These are phyloP conservation scores for Botrytis medusae DNA, from an alignment of 2,329 filamentous ascomycete species.

Conservation along the genomic window DNA sequence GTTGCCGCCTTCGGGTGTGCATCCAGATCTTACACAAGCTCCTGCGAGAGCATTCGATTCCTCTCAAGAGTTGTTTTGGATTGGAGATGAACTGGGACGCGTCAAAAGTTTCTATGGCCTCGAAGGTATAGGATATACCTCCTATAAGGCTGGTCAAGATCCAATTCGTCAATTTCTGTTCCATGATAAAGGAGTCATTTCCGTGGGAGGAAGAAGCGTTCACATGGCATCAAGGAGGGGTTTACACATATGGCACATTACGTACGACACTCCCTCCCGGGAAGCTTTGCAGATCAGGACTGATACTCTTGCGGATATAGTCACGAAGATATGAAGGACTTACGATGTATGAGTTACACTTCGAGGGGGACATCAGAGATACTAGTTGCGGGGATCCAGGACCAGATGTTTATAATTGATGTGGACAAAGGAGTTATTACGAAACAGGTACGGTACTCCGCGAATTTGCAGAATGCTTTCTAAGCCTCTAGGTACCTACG, in stretches of 20 bases:
- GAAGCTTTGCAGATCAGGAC: conserved; percentile 20
- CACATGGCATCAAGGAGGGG: conserved; percentile 87
- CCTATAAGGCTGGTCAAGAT: conserved; percentile 77
- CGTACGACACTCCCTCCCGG: conserved; percentile 46
- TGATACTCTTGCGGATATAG: conserved; percentile 45
- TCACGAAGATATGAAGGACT: conserved; percentile 75
- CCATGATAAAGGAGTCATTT: conserved; percentile 86
- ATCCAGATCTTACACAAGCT: conserved; percentile 68
- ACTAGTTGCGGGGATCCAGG: conserved; percentile 82
- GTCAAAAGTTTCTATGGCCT: conserved; percentile 85
- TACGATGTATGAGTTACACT: conserved; percentile 94
- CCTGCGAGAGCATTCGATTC: conserved; percentile 87
- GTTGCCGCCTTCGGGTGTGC: conserved; percentile 73
- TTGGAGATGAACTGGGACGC: conserved; percentile 82
- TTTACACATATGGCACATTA: conserved; percentile 83
- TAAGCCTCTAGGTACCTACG: conserved; percentile 59
- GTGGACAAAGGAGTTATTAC: conserved; percentile 69
- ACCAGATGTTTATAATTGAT: conserved; percentile 77
- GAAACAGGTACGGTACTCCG: conserved; percentile 54
- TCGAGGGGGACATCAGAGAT: conserved; percentile 81
- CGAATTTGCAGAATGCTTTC: conserved; percentile 22
- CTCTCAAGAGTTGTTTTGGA: conserved; percentile 86
- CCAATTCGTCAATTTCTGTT: conserved; percentile 85
- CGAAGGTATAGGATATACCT: conserved; percentile 86
- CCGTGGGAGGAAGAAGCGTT: conserved; percentile 77